phyloP scores from a whole-genome alignment of 164 flowering plant species.

The Protea cynaroides region DNA sequence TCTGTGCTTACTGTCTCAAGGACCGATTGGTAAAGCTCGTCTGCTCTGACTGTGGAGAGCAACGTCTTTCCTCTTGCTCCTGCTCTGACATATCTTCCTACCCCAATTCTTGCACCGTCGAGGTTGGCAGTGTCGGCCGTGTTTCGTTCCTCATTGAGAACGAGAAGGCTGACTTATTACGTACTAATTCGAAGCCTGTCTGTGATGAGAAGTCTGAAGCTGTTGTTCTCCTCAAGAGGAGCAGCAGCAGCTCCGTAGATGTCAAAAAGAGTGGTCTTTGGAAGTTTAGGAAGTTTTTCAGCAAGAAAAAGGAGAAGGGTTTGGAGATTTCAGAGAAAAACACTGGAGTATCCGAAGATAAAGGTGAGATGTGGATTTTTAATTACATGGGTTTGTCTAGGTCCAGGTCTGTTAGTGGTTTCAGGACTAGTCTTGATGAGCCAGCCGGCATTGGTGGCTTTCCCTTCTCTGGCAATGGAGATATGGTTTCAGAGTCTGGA shows the following conservation, averaged over 20 bases:
- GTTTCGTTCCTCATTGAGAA: slow-evolving; percentile 74
- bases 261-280: slow-evolving; percentile 48
- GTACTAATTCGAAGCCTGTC: slow-evolving; percentile 12
- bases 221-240: slow-evolving; percentile 41
- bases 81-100: slow-evolving; percentile 57
- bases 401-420: slow-evolving; percentile 53
- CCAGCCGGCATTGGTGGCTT: slow-evolving; percentile 31
- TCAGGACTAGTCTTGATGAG: slow-evolving; percentile 36
- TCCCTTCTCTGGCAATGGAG: slow-evolving; percentile 17
- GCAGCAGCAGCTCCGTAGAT: slow-evolving; percentile 49
- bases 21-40: slow-evolving; percentile 65
- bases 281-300: slow-evolving; percentile 45
- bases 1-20: slow-evolving; percentile 71
- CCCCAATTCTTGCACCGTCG: slow-evolving; percentile 42
- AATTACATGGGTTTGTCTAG: slow-evolving; percentile 41
- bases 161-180: slow-evolving; percentile 26
- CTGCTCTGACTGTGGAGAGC: slow-evolving; percentile 84
- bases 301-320: slow-evolving; percentile 34
- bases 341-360: slow-evolving; percentile 24
- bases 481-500: slow-evolving; percentile 18
- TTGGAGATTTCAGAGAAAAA: slow-evolving; percentile 9
- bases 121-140: slow-evolving; percentile 66
- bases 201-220: slow-evolving; percentile 26
- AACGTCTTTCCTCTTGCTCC: slow-evolving; percentile 74
- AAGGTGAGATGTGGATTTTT: slow-evolving; percentile 38